phyloP scores from a whole-genome alignment of 768 basidiomycete species.

The Tulasnella sp. region DNA sequence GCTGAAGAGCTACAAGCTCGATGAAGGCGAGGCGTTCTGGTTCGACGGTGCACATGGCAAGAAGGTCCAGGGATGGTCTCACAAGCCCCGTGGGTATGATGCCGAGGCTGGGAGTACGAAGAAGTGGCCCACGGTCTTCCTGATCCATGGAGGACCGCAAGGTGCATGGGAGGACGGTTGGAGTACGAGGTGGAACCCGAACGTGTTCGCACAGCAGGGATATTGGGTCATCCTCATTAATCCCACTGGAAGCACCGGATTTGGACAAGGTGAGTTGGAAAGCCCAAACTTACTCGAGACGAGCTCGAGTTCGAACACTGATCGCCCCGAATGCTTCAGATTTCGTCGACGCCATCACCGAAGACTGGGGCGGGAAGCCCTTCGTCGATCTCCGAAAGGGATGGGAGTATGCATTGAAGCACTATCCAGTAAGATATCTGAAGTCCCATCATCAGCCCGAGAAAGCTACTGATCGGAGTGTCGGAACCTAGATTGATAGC shows the following conservation, averaged over 20 bases:
- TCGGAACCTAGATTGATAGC: constrained; percentile 44
- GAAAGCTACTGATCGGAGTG: too few relatives aligned
- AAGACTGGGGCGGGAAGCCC: constrained; percentile 81
- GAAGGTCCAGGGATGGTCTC: constrained; percentile 72
- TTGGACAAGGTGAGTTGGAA: constrained; percentile 58
- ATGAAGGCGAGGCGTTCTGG: constrained; percentile 70
- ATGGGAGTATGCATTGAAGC: constrained; percentile 55
- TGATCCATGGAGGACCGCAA: constrained; percentile 80
- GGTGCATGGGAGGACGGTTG: constrained; percentile 85
- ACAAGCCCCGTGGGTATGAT: constrained; percentile 71
- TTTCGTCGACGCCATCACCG: constrained; percentile 66
- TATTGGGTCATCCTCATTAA: constrained; percentile 85
- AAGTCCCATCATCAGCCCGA: background rate
- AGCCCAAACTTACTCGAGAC: background rate
- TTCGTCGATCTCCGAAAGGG: constrained; percentile 67
- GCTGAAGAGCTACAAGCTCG: constrained; percentile 47
- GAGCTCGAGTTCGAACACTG: constrained; percentile 13
- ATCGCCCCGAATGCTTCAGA: constrained; percentile 37
- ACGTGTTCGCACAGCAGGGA: constrained; percentile 81
- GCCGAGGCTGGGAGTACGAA: constrained; percentile 1
- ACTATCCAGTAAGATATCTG: constrained; percentile 51
- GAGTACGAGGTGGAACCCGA: constrained; percentile 89
- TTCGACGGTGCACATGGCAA: constrained; percentile 71
- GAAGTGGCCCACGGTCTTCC: constrained; percentile 68
- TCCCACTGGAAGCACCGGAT: constrained; percentile 78